These are phyloP conservation scores for Castanopsis chinensis DNA, from an alignment of 306 rosid species.

Conservation along the genomic window DNA sequence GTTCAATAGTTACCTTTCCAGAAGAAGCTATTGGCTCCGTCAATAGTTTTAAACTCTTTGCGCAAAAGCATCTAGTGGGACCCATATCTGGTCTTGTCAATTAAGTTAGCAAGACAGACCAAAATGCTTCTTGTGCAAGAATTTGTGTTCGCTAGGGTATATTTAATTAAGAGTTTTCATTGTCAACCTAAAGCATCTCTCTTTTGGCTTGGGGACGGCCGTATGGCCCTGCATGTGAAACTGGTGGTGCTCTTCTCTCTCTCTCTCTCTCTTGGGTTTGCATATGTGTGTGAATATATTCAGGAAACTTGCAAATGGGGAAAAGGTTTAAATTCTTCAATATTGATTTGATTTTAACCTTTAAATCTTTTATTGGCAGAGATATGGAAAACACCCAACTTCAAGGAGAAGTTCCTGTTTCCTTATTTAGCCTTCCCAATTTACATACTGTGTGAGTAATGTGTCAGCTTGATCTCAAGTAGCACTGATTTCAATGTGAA, in stretches of 20 bases:
- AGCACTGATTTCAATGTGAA: neutral
- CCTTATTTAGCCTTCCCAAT: constrained; percentile 26
- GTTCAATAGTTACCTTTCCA: too few species aligned
- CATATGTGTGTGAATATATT: neutral
- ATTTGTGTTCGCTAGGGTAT: neutral
- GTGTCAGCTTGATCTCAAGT: constrained; percentile 1
- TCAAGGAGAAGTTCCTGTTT: constrained; percentile 26
- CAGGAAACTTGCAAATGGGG: neutral
- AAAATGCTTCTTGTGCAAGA: neutral
- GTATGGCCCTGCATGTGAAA: too few species aligned
- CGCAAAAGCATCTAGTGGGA: too few species aligned
- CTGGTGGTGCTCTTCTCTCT: too few species aligned
- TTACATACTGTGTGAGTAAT: constrained; percentile 41
- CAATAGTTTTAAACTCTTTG: too few species aligned
- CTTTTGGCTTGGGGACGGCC: neutral
- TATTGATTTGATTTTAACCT: neutral
- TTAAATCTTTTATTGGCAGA: constrained; percentile 14
- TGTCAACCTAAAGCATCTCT: neutral
- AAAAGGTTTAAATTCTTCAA: neutral
- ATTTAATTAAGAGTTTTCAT: neutral
- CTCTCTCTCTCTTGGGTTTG: neutral
- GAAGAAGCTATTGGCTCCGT: too few species aligned
- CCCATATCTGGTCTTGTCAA: too few species aligned
- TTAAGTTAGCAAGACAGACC: neutral
- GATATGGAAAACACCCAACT: constrained; percentile 28